Evolutionary conservation across 202 grass and related monocot species (phyloP).

Genomic region (Cymbopogon flexuosus): DNA sequence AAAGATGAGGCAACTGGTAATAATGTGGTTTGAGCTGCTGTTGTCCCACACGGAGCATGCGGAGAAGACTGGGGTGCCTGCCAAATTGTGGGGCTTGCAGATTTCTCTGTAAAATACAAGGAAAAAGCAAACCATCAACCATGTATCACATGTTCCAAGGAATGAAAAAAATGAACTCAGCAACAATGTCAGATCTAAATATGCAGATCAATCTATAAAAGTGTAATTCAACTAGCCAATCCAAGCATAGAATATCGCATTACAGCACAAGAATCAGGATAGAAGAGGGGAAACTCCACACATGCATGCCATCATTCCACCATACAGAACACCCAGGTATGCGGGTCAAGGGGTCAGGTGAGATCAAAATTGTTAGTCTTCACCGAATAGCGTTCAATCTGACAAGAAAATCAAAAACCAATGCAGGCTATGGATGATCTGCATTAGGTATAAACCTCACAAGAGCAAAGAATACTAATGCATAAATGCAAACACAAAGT

Average conservation of each 20-base stretch:
- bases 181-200: slow-evolving; percentile 1
- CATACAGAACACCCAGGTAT: slow-evolving; percentile 15
- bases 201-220: neutral
- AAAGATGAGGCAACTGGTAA: neutral
- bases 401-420: slow-evolving; percentile 13
- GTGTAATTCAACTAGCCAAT: neutral
- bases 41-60: slow-evolving; percentile 17
- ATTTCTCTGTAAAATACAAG: slow-evolving; percentile 26
- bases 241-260: neutral
- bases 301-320: neutral
- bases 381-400: neutral
- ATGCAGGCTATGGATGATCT: neutral
- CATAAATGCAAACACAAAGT: neutral
- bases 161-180: slow-evolving; percentile 9
- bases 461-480: neutral
- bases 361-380: neutral
- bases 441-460: neutral
- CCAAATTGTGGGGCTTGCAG: neutral
- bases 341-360: neutral
- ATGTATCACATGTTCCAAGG: neutral
- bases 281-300: neutral
- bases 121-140: slow-evolving; percentile 19
- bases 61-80: slow-evolving; percentile 31
- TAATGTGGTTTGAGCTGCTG: neutral
- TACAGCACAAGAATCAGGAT: neutral